A percentile compares a stretch with the other conserved stretches of the same genome.
phyloP scores from a whole-genome alignment of 805 yeast genomes.

The Yamadazyma sp. region DNA sequence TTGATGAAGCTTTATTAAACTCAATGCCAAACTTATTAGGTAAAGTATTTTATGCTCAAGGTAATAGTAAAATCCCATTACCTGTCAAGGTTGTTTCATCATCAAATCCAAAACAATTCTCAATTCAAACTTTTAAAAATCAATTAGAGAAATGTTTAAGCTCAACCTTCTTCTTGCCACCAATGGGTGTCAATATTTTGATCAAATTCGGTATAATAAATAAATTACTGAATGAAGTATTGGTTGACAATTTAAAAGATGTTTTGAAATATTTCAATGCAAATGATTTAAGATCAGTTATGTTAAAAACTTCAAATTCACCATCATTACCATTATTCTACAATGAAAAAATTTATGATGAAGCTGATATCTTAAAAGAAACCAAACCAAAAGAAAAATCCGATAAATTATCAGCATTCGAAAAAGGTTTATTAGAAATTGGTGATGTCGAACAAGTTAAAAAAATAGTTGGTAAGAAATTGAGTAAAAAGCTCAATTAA shows the following conservation, averaged over 20 bases:
- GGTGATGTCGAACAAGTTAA: slow-evolving; percentile 74
- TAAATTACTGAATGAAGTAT: slow-evolving; percentile 33
- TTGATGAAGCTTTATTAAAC: slow-evolving; percentile 79
- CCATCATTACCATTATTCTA: slow-evolving; percentile 85
- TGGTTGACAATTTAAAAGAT: slow-evolving; percentile 59
- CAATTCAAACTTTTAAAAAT: slow-evolving; percentile 47
- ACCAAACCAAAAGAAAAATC: slow-evolving; percentile 21
- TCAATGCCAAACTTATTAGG: slow-evolving; percentile 83
- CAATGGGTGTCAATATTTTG: slow-evolving; percentile 68
- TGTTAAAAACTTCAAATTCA: slow-evolving; percentile 64
- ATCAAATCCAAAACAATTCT: slow-evolving; percentile 40
- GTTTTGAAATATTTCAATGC: slow-evolving; percentile 48
- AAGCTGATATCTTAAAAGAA: slow-evolving; percentile 43
- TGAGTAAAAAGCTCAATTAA: slow-evolving; percentile 26
- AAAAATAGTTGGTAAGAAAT: slow-evolving; percentile 57
- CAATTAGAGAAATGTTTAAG: slow-evolving; percentile 57
- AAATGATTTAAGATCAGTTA: slow-evolving; percentile 52
- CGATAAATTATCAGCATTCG: slow-evolving; percentile 57
- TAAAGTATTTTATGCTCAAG: slow-evolving; percentile 61
- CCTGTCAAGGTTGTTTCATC: slow-evolving; percentile 25
- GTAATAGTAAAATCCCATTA: slow-evolving; percentile 54
- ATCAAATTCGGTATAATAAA: slow-evolving; percentile 62
- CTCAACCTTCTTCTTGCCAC: slow-evolving; percentile 61
- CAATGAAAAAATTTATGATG: slow-evolving; percentile 52
- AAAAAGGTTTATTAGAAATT: slow-evolving; percentile 74